phyloP scores from a whole-genome alignment of 768 basidiomycete genomes.

The Lactarius hengduanensis region DNA sequence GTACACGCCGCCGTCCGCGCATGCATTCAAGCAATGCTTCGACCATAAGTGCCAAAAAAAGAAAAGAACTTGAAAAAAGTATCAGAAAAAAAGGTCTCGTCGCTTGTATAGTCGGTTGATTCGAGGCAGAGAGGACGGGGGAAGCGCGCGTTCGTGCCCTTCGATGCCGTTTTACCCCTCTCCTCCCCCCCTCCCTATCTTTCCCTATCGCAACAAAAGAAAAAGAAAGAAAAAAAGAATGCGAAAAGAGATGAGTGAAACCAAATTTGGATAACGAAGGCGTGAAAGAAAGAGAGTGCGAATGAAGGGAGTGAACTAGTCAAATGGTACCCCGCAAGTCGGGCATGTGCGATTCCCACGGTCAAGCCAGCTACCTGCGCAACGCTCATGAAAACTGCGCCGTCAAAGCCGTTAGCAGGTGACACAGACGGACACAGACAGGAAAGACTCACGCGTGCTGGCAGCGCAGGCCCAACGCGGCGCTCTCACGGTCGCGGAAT shows the following conservation, averaged over 20 bases:
- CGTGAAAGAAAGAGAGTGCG: background rate
- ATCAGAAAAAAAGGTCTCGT: background rate
- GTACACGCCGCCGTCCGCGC: background rate
- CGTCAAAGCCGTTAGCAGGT: too few species aligned
- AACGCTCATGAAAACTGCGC: slow-evolving; percentile 29
- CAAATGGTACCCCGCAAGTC: slow-evolving; percentile 21
- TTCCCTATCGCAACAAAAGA: background rate
- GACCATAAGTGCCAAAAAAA: background rate
- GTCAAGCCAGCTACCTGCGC: slow-evolving; percentile 23
- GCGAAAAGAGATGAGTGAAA: background rate
- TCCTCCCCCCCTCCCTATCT: background rate
- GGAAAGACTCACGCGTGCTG: slow-evolving; percentile 25
- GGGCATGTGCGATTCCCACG: slow-evolving; percentile 22
- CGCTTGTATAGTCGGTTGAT: background rate
- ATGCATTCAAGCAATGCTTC: background rate
- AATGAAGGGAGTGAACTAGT: slow-evolving; percentile 4
- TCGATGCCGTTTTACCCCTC: background rate
- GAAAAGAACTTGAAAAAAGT: too few species aligned
- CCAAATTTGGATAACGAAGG: background rate
- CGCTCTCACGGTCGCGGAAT: slow-evolving; percentile 26
- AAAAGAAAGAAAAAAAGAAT: background rate
- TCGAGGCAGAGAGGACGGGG: background rate
- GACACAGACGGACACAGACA: background rate
- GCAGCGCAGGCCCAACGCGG: slow-evolving; percentile 21
- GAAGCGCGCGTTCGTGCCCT: background rate